Conservation (phyloP, 176 grass and related monocot genomes). For the Oryza punctata region DNA sequence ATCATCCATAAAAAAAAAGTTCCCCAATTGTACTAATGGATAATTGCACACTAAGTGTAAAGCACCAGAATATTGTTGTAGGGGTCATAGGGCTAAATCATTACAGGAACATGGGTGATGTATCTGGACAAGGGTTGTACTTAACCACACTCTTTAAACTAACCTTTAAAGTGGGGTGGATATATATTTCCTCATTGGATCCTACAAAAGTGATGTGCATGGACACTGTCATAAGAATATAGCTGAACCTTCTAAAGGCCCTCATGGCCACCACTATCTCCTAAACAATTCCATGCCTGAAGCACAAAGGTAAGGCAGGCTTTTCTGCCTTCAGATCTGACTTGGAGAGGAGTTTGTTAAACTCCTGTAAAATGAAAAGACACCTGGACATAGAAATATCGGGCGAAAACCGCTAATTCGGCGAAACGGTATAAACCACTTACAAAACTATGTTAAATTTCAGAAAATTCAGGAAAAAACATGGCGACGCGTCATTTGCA, state of each 20-base stretch:
- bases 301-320: slow-evolving; percentile 16
- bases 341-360: background rate
- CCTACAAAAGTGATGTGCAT: slow-evolving; percentile 37
- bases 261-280: slow-evolving; percentile 23
- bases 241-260: slow-evolving; percentile 36
- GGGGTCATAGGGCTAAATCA: slow-evolving; percentile 34
- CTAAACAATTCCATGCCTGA: slow-evolving; percentile 26
- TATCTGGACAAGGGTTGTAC: slow-evolving; percentile 31
- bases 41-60: background rate
- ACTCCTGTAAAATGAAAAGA: slow-evolving; percentile 27
- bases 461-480: background rate
- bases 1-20: background rate
- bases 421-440: background rate
- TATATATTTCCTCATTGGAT: slow-evolving; percentile 21
- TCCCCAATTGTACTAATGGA: background rate
- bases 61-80: background rate
- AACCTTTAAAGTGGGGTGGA: slow-evolving; percentile 10
- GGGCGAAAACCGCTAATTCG: background rate
- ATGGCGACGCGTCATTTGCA: background rate
- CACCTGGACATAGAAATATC: background rate
- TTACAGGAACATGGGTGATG: slow-evolving; percentile 43
- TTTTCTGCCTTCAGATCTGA: slow-evolving; percentile 33
- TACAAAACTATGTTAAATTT: background rate
- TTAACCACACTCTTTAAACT: slow-evolving; percentile 37
- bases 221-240: slow-evolving; percentile 7